Evolutionary conservation across 2,329 filamentous ascomycete species (phyloP), one percentile per base, ranked within the genome.

Genomic region (Didymella arachidicola): DNA sequence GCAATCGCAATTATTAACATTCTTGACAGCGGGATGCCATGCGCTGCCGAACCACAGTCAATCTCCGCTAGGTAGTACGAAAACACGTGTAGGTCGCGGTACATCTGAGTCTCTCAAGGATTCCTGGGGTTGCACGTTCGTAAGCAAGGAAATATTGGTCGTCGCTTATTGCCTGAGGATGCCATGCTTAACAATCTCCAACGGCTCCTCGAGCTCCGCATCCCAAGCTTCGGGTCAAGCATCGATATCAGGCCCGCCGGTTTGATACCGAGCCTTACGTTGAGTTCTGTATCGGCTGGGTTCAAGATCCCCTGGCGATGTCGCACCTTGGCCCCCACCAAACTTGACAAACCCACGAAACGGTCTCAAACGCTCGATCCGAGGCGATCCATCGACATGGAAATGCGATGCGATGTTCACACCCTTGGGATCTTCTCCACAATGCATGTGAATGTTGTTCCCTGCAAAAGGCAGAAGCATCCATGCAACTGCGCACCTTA

Each of bases 21-120:
- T 34, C 41, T 49, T 60, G 57, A 59, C 57, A 60, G 60, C 60
- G 60, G 60, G 53, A 60, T 48, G 41, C 52, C 52, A 54, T 53
- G 53, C 53, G 60, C 51, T 49, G 50, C 47, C 52, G 50, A 54
- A 45, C 56, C 50, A 58, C 39, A 38, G 44, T 43, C 49, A 45
- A 36, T 34, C 27, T 25, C 7, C 26, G 25, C 27, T 43, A 7
- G 19, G 46, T 29, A 36, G 32, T 43, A 54, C 46, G 34, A 59
- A 34, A 18, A 45, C 50, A 59, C 56, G 56, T 59, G 50, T 53
- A 16, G 26, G n/a, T 29, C 25, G 45, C 16, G 16, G 18, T 41
- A 44, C 32, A 45, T 39, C 22, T 30, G 18, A 41, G 14, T 16
- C 6, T 16, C 3, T 41, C 36, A 16, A 41, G 38, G 38, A 18